A percentile compares a stretch with the other conserved stretches of the same genome.
These are phyloP conservation scores for Schwanniomyces yamadae DNA, from an alignment of 805 yeast genomes.

Conservation along the genomic window DNA sequence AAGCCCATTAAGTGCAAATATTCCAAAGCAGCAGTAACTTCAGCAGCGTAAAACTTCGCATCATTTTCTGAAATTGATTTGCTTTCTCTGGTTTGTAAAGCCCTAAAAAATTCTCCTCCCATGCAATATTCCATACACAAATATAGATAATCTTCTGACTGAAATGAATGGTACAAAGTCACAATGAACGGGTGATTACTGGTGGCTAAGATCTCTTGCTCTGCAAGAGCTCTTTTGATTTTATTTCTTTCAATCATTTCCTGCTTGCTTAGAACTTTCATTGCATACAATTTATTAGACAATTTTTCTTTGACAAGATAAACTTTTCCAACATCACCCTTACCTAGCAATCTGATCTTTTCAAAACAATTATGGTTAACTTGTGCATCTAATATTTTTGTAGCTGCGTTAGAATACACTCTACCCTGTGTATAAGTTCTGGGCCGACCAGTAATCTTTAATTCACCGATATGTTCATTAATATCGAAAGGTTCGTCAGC, in stretches of 20 bases:
- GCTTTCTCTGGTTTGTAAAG: constrained; percentile 84
- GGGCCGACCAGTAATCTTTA: constrained; percentile 34
- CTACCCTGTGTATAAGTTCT: constrained; percentile 47
- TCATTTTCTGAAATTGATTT: constrained; percentile 85
- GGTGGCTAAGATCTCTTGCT: constrained; percentile 93
- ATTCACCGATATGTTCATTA: constrained; percentile 44
- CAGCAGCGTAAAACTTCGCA: constrained; percentile 93
- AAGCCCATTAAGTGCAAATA: constrained; percentile 96
- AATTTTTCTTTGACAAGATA: constrained; percentile 83
- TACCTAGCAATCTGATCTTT: constrained; percentile 84
- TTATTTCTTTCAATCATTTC: constrained; percentile 96
- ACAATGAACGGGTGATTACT: constrained; percentile 97
- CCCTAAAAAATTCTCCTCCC: constrained; percentile 99
- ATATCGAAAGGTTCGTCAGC: constrained; percentile 44
- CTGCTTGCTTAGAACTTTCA: constrained; percentile 85
- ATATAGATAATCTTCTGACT: constrained; percentile 85
- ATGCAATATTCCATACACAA: constrained; percentile 98
- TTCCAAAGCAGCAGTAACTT: constrained; percentile 95
- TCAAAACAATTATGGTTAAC: constrained; percentile 88
- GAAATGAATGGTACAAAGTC: constrained; percentile 93
- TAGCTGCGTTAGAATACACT: constrained; percentile 72
- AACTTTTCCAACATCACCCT: constrained; percentile 98
- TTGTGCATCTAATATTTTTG: constrained; percentile 69
- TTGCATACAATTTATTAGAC: constrained; percentile 76
- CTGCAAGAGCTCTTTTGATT: constrained; percentile 91